phyloP scores from a whole-genome alignment of 768 basidiomycete genomes.

The Kwoniella dendrophila region DNA sequence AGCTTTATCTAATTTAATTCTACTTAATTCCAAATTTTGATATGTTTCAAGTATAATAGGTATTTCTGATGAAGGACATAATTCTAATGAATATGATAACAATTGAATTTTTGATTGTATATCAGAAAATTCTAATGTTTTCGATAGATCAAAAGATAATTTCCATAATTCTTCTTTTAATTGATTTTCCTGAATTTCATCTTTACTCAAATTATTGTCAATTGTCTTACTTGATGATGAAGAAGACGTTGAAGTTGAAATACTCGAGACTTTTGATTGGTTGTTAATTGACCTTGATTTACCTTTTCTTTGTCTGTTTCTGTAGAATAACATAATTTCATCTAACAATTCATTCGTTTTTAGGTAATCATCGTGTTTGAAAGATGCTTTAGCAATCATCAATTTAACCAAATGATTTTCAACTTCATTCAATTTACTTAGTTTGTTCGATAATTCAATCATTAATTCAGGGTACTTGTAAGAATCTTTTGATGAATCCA shows the following conservation, averaged over 20 bases:
- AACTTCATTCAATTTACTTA: conserved; percentile 71
- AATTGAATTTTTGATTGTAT: conserved; percentile 68
- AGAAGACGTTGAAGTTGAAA: no score
- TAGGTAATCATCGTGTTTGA: conserved; percentile 76
- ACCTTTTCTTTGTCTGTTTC: neutral
- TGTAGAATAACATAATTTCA: conserved; percentile 63
- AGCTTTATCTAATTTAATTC: conserved; percentile 37
- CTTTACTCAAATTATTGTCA: neutral
- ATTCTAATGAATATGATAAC: conserved; percentile 76
- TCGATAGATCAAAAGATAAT: conserved; percentile 82
- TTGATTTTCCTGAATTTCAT: conserved; percentile 46
- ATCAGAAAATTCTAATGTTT: conserved; percentile 75
- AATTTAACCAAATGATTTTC: conserved; percentile 66
- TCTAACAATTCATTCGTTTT: conserved; percentile 69
- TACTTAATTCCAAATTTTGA: conserved; percentile 66
- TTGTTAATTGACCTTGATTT: no score
- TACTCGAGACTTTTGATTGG: no score
- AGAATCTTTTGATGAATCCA: conserved; percentile 80
- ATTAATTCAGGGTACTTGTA: conserved; percentile 92
- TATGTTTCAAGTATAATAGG: conserved; percentile 76
- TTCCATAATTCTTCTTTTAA: conserved; percentile 79
- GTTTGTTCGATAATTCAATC: conserved; percentile 82
- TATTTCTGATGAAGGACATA: conserved; percentile 73
- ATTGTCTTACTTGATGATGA: no score
- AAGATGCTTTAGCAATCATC: conserved; percentile 87